Base-by-base conservation (phyloP, 257 asterid species). In the Solanum rostratum region DNA sequence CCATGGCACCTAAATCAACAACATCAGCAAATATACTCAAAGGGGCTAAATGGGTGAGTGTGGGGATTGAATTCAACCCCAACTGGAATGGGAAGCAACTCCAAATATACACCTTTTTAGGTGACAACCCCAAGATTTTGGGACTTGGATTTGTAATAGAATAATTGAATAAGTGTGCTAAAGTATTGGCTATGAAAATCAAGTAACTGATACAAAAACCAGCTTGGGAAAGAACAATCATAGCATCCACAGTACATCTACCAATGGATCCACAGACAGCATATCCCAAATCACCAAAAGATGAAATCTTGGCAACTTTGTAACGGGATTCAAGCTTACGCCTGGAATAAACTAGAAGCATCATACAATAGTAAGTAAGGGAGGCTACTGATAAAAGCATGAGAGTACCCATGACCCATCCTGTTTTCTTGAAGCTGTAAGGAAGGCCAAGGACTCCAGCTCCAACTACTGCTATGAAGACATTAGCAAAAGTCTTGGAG, bases 381-480 rank as follows among this genome's bases (percentile, higher is more conserved):
- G 15, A n/a, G 43, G 84, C 27, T 27, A 81, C 84, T 1, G 59
- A 81, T 24, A 81, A 43, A 16, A 81, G 76, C 74, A 59, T 41
- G 0, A 81, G 41, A 65, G 73, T 29, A 57, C 76, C 84, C 84
- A 60, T 81, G 0, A 65, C 19, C 84, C 84, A 81, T 65, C 84
- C 84, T 60, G 84, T 81, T 81, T 45, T 57, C 84, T 41, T 81
- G 84, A 81, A 81, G 1, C 41, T 81, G 0, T 59, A 39, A 18
- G 84, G 84, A 57, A 81, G 84, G 39, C 74, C 84, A 81, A 81
- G 73, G 37, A 55, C 84, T 33, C 84, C 84, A 33, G 84, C 84
- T 24, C 84, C 84, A 57, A 81, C 84, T 22, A 81, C 41, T 43
- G 84, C 55, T 81, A 81, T 81, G 57, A 81, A 57, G 9, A 81